Base-by-base conservation (phyloP, 2,329 filamentous ascomycete genomes). In the Alternaria sp. region DNA sequence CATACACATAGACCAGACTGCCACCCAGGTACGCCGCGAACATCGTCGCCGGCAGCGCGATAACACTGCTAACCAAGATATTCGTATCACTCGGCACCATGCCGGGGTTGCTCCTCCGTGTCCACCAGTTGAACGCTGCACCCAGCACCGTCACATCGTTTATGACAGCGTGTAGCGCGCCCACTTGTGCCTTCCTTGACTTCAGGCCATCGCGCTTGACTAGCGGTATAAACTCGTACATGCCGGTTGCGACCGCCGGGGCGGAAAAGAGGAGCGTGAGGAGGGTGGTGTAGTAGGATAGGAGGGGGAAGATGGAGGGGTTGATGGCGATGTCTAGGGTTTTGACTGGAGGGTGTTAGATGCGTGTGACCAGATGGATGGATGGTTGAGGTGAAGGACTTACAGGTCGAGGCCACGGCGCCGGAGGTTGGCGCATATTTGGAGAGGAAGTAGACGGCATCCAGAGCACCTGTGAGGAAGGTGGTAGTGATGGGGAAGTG, bases 401-500 rank as follows among this genome's bases (percentile, higher is more conserved):
- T 59, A 73, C 73, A 74, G 23, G 70, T 57, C 36, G 75, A 74
- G 56, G 71, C 68, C 23, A 81, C 68, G 21, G 77, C 67, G 32
- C 78, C 66, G 25, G 74, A 68, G 28, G 74, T 78, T 19, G 78
- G 71, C n/a, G 77, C 71, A 57, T 76, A 70, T 17, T 76, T 73
- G 1, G 76, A 77, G 23, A 69, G 61, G 59, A 73, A 71, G 71
- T 81, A 75, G 17, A 82, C 67, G 30, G 77, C 75, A 69, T 84
- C 83, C 62, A 84, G 79, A 46, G 63, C 78, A 53, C 79, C 82
- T 36, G 81, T 78, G 13, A 83, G 73, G 46, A 76, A 68, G 62
- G 82, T 77, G 73, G 84, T 83, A 59, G 82, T 78, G 57, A 85
- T 78, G 19, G 83, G 83, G 71, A 83, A 83, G 73, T 85, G 83